Percentiles rank a stretch among this genome's conserved stretches.
phyloP scores from a whole-genome alignment of 345 rosid species.

The Heritiera fomes region DNA sequence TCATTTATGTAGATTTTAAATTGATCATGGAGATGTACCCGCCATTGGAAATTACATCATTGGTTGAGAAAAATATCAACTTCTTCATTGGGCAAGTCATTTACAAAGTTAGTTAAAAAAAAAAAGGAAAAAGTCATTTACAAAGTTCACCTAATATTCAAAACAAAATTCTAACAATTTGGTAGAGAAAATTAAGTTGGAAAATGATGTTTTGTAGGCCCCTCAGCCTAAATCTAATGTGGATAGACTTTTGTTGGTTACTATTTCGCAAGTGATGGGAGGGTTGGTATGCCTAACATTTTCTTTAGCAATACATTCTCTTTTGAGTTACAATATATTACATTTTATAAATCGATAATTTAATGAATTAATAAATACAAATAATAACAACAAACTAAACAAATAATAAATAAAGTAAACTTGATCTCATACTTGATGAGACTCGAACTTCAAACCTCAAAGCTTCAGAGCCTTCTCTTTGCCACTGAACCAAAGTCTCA shows the following conservation, averaged over 20 bases:
- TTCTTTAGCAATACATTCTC: not conserved
- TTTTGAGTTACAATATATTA: no score
- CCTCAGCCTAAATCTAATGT: constrained; percentile 5
- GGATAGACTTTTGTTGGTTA: constrained; percentile 10
- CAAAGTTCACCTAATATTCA: not conserved
- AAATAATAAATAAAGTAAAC: no score
- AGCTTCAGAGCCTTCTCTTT: no score
- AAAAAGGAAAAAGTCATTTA: not conserved
- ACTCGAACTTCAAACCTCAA: no score
- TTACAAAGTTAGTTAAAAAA: not conserved
- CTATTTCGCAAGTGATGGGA: not conserved
- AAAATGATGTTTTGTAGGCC: constrained; percentile 19
- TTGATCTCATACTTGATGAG: no score
- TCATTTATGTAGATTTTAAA: not conserved
- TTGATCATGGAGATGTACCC: not conserved
- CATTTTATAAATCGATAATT: no score
- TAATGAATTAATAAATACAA: no score
- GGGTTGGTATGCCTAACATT: constrained; percentile 20
- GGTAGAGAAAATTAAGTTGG: not conserved
- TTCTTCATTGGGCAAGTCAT: not conserved
- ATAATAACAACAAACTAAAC: no score
- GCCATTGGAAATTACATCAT: not conserved
- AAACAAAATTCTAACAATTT: not conserved
- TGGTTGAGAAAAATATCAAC: not conserved
- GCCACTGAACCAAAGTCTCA: no score